These are phyloP conservation scores for Cryptococcus sp. DNA, from an alignment of 1,284 basidiomycete species.

Conservation along the genomic window DNA sequence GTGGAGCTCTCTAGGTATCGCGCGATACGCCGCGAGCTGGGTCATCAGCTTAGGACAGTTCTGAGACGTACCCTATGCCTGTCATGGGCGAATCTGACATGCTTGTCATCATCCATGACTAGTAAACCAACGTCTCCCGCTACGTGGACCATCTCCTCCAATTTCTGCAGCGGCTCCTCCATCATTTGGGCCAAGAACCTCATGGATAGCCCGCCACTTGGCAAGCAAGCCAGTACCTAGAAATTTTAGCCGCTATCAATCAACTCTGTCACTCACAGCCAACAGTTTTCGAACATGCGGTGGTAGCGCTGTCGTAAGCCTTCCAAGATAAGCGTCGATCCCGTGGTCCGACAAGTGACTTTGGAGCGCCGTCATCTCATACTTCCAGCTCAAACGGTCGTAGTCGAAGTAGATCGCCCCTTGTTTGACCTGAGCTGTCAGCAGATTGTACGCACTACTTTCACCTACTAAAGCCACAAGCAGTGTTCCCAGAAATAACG, in stretches of 20 bases:
- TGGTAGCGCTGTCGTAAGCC: slow-evolving; percentile 27
- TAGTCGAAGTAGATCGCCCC: slow-evolving; percentile 37
- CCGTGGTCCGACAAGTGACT: slow-evolving; percentile 33
- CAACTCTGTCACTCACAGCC: slow-evolving; percentile 15
- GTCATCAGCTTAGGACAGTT: slow-evolving; percentile 4
- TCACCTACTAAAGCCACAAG: slow-evolving; percentile 30
- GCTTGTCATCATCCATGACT: slow-evolving; percentile 6
- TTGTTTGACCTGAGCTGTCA: slow-evolving; percentile 26
- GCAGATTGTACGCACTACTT: neutral
- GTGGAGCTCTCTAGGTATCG: slow-evolving; percentile 28
- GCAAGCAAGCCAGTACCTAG: slow-evolving; percentile 37
- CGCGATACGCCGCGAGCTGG: slow-evolving; percentile 36
- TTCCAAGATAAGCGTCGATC: slow-evolving; percentile 36
- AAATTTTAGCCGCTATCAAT: neutral
- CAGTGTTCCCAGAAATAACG: slow-evolving; percentile 35
- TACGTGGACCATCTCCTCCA: slow-evolving; percentile 18
- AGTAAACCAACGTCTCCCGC: slow-evolving; percentile 20
- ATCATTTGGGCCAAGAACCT: slow-evolving; percentile 25
- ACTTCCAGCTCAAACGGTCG: slow-evolving; percentile 31
- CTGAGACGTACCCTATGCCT: slow-evolving; percentile 32
- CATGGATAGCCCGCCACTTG: slow-evolving; percentile 30
- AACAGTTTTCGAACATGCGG: slow-evolving; percentile 25
- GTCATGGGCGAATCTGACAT: slow-evolving; percentile 43
- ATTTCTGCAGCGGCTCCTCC: slow-evolving; percentile 12
- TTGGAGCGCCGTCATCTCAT: slow-evolving; percentile 32